These are phyloP conservation scores for Clonostachys solani DNA, from an alignment of 2,329 filamentous ascomycete genomes.

Conservation along the genomic window DNA sequence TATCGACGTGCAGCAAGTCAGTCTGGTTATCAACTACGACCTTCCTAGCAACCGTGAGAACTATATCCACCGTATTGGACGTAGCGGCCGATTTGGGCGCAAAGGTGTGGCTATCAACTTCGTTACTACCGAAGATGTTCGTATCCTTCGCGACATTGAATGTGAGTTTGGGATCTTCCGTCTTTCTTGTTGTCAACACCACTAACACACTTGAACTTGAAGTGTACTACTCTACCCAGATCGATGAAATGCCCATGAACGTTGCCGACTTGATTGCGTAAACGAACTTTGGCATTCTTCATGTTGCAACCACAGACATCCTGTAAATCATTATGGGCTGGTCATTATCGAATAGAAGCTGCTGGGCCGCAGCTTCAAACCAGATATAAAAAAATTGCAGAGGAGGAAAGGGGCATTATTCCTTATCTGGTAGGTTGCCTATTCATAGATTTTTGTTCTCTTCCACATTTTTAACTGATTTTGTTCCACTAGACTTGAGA, in stretches of 20 bases:
- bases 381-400: slow-evolving; percentile 1
- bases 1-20: slow-evolving; percentile 98
- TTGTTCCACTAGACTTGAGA: too few relatives aligned
- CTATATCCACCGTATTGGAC: slow-evolving; percentile 97
- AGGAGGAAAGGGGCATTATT: slow-evolving; percentile 22
- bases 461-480: too few relatives aligned
- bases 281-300: slow-evolving; percentile 3
- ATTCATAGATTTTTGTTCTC: neutral
- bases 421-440: slow-evolving; percentile 11
- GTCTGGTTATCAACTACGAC: slow-evolving; percentile 98
- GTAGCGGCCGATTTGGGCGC: slow-evolving; percentile 90
- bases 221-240: slow-evolving; percentile 96
- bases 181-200: neutral
- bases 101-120: slow-evolving; percentile 99
- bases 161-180: slow-evolving; percentile 46
- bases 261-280: slow-evolving; percentile 60
- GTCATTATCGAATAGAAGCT: neutral
- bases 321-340: too few relatives aligned
- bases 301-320: too few relatives aligned
- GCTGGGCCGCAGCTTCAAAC: too few relatives aligned
- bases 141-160: slow-evolving; percentile 96
- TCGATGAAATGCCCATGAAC: slow-evolving; percentile 99
- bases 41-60: slow-evolving; percentile 98
- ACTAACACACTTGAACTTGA: slow-evolving; percentile 21
- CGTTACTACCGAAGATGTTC: slow-evolving; percentile 95